A percentile compares a stretch with the other conserved stretches of the same genome.
Conservation (phyloP, 495 filamentous ascomycete genomes). For the Podospora appendiculata region DNA sequence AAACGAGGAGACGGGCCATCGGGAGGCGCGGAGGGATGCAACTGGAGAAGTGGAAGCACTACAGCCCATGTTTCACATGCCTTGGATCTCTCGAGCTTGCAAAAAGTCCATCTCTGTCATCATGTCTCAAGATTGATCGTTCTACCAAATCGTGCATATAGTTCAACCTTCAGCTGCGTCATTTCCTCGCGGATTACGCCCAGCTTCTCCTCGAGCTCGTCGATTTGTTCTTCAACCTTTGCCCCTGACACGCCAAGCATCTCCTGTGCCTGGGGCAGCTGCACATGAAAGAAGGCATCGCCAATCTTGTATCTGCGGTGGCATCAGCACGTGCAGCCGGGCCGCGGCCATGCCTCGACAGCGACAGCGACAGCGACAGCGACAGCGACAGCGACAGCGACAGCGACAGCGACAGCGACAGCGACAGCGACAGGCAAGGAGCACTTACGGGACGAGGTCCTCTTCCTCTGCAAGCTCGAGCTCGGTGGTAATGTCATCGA, state of each 20-base stretch:
- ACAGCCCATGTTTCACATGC: too few species aligned
- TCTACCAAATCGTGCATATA: conserved; percentile 90
- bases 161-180: conserved; percentile 74
- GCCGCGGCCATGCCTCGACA: neutral
- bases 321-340: conserved; percentile 9
- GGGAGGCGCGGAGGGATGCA: too few species aligned
- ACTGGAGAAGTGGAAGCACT: neutral
- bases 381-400: too few species aligned
- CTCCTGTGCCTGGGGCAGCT: conserved; percentile 74
- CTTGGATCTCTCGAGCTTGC: too few species aligned
- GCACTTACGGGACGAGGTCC: conserved; percentile 72
- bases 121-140: conserved; percentile 94
- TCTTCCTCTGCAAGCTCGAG: conserved; percentile 95
- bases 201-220: conserved; percentile 67
- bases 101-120: conserved; percentile 10
- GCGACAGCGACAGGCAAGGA: neutral
- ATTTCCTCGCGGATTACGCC: conserved; percentile 71
- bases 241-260: conserved; percentile 65
- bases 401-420: too few species aligned
- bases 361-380: too few species aligned
- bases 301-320: conserved; percentile 82
- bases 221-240: conserved; percentile 67
- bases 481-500: conserved; percentile 85
- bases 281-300: conserved; percentile 85
- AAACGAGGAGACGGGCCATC: too few species aligned